Conservation (phyloP, 208 protist species). For the Herpetomonas samuelpessoai region DNA sequence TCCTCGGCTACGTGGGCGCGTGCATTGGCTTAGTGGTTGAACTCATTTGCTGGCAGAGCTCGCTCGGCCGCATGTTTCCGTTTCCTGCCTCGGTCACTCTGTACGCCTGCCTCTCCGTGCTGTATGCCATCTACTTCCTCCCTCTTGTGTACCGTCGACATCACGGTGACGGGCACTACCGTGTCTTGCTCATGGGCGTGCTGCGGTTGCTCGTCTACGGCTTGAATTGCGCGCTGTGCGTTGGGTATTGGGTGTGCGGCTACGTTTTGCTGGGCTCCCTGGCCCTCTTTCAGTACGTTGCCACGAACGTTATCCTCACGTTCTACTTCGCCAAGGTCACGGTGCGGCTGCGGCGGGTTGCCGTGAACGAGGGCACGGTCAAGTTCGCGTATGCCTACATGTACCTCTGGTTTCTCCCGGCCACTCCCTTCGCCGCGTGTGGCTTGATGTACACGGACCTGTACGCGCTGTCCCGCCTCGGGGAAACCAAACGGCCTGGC, state of each 20-base stretch:
- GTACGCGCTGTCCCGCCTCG: slow-evolving; percentile 17
- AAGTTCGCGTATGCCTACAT: slow-evolving; percentile 27
- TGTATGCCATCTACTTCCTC: slow-evolving; percentile 35
- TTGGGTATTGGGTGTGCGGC: slow-evolving; percentile 60
- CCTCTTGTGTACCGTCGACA: slow-evolving; percentile 25
- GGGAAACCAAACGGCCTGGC: not conserved
- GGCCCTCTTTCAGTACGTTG: slow-evolving; percentile 41
- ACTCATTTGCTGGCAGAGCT: slow-evolving; percentile 54
- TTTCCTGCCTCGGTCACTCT: slow-evolving; percentile 63
- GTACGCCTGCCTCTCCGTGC: slow-evolving; percentile 50
- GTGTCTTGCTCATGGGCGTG: slow-evolving; percentile 31
- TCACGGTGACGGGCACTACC: slow-evolving; percentile 17
- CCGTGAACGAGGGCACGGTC: slow-evolving; percentile 16
- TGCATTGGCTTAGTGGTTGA: slow-evolving; percentile 61
- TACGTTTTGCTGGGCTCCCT: slow-evolving; percentile 50
- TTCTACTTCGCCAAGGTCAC: slow-evolving; percentile 46
- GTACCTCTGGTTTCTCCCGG: slow-evolving; percentile 55
- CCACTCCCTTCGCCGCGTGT: slow-evolving; percentile 58
- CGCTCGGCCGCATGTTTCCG: slow-evolving; percentile 50
- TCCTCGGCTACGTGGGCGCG: slow-evolving; percentile 56
- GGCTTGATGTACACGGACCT: slow-evolving; percentile 58
- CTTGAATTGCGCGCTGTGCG: slow-evolving; percentile 56
- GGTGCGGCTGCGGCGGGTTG: slow-evolving; percentile 25
- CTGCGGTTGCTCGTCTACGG: slow-evolving; percentile 52
- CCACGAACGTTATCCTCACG: slow-evolving; percentile 48